Conservation (phyloP, 2,329 filamentous ascomycete species). For the Pseudopithomyces chartarum region DNA sequence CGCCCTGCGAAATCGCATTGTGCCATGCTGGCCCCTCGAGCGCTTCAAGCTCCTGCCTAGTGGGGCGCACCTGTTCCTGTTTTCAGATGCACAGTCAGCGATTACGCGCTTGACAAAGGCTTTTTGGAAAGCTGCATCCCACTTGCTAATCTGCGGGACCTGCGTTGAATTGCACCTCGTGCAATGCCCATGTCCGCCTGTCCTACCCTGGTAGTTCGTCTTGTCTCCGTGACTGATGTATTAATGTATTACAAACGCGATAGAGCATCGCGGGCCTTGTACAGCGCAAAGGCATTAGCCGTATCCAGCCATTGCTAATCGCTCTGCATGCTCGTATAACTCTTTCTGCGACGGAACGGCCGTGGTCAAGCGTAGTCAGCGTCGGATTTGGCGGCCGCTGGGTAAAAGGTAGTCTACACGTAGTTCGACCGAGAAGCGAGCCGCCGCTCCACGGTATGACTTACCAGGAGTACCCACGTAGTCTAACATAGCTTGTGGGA, state of each 20-base stretch:
- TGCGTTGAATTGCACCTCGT: not conserved
- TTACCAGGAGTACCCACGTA: too few relatives aligned
- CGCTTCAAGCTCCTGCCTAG: constrained; percentile 2
- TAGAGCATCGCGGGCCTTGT: not conserved
- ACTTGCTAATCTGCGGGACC: not conserved
- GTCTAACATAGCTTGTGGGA: too few relatives aligned
- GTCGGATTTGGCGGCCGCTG: not conserved
- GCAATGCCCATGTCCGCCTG: not conserved
- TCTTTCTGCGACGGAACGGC: not conserved
- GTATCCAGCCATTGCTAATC: too few relatives aligned
- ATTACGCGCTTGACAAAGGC: constrained; percentile 30
- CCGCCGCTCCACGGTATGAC: not conserved
- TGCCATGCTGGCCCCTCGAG: not conserved
- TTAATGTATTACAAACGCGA: not conserved
- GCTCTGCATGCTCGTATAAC: not conserved
- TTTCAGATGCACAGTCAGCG: constrained; percentile 32
- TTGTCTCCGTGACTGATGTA: not conserved
- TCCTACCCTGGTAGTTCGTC: too few relatives aligned
- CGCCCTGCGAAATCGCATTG: not conserved
- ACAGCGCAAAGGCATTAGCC: too few relatives aligned
- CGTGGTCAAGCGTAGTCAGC: not conserved
- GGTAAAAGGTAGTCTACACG: not conserved
- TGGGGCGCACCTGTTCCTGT: not conserved
- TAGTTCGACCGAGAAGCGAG: not conserved
- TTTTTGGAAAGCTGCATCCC: not conserved